These are phyloP conservation scores for Centrapalus pauciflorus DNA, from an alignment of 129 eudicot species.

Conservation along the genomic window DNA sequence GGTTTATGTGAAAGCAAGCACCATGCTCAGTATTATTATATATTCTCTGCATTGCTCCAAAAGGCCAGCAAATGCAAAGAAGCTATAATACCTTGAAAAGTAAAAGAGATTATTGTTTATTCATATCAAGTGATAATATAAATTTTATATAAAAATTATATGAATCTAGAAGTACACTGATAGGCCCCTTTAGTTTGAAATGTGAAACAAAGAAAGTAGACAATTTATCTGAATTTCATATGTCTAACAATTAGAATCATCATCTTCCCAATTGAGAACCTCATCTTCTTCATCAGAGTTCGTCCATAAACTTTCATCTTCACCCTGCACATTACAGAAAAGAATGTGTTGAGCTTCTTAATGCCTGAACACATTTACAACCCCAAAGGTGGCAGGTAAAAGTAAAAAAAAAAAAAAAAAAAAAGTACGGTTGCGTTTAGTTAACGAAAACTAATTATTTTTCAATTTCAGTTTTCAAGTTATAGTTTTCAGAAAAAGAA, in stretches of 20 bases:
- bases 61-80: neutral
- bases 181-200: neutral
- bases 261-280: constrained; percentile 37
- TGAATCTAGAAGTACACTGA: neutral
- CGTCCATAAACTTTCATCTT: constrained; percentile 50
- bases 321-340: constrained; percentile 43
- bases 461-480: no score
- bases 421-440: no score
- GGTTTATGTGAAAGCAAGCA: no score
- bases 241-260: constrained; percentile 8
- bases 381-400: neutral
- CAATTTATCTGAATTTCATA: constrained; percentile 10
- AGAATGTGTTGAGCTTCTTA: neutral
- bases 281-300: constrained; percentile 39
- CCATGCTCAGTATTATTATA: no score
- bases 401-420: neutral
- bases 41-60: no score
- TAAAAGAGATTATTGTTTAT: constrained; percentile 15
- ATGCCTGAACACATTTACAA: neutral
- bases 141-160: neutral
- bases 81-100: neutral
- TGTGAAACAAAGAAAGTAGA: neutral
- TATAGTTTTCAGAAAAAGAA: no score
- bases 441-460: no score
- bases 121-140: constrained; percentile 12